A percentile compares a stretch with the other conserved stretches of the same genome.
Evolutionary conservation across 768 basidiomycete species (phyloP).

Genomic region (Candolleomyces eurysporus): DNA sequence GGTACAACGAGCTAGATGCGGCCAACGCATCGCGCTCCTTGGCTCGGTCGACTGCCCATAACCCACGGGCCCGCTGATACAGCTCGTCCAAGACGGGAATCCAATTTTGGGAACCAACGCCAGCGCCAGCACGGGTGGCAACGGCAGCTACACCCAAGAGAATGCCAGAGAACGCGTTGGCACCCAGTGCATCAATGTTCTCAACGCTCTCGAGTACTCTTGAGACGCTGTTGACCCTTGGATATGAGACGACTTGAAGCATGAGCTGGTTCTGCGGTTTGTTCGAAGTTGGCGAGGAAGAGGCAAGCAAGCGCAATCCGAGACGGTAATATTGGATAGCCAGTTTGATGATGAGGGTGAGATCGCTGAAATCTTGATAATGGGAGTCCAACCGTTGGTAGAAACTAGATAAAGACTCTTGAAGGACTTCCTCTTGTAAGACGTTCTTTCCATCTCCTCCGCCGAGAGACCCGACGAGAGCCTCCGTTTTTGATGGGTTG

Average conservation of each 20-base stretch:
- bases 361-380: slow-evolving; percentile 72
- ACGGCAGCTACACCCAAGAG: slow-evolving; percentile 50
- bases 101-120: slow-evolving; percentile 29
- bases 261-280: slow-evolving; percentile 20
- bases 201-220: neutral
- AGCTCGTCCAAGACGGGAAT: slow-evolving; percentile 41
- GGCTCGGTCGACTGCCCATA: slow-evolving; percentile 83
- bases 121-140: slow-evolving; percentile 41
- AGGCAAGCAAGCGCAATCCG: slow-evolving; percentile 58
- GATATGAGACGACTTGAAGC: slow-evolving; percentile 49
- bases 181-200: slow-evolving; percentile 20
- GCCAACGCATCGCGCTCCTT: slow-evolving; percentile 63
- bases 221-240: slow-evolving; percentile 39
- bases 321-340: slow-evolving; percentile 66
- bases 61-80: slow-evolving; percentile 70
- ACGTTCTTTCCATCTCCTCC: slow-evolving; percentile 33
- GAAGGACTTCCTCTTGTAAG: slow-evolving; percentile 67
- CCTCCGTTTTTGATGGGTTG: slow-evolving; percentile 41
- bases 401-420: slow-evolving; percentile 79
- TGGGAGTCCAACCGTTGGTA: slow-evolving; percentile 62
- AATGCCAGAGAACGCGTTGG: slow-evolving; percentile 39
- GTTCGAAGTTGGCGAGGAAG: slow-evolving; percentile 14
- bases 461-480: slow-evolving; percentile 32
- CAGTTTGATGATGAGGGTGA: slow-evolving; percentile 63
- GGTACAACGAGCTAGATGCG: slow-evolving; percentile 75